A percentile compares a stretch with the other conserved stretches of the same genome.
Evolutionary conservation across 1,139 yeast genomes (phyloP).

Genomic region (Yamadazyma songkhlaensis): DNA sequence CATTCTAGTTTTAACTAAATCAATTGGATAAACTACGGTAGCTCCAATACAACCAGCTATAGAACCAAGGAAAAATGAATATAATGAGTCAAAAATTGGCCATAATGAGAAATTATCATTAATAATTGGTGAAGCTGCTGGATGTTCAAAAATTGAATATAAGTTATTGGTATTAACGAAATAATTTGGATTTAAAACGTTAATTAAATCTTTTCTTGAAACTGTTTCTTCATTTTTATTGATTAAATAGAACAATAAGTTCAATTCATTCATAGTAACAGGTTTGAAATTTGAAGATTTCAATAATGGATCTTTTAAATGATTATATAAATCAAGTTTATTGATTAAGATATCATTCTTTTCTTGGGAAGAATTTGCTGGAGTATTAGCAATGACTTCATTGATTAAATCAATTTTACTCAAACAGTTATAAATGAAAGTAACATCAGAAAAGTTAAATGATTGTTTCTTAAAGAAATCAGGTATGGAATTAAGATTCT

Average conservation of each 20-base stretch:
- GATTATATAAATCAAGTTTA: constrained; percentile 40
- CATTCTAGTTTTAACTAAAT: constrained; percentile 94
- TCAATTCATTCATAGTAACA: constrained; percentile 40
- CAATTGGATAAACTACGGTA: constrained; percentile 96
- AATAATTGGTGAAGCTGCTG: constrained; percentile 32
- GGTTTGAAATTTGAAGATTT: constrained; percentile 53
- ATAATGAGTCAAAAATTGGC: constrained; percentile 77
- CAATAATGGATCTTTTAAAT: constrained; percentile 50
- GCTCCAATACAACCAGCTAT: constrained; percentile 98
- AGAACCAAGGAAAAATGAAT: constrained; percentile 88
- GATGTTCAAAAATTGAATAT: constrained; percentile 42
- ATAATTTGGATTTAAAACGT: constrained; percentile 46
- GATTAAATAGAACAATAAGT: constrained; percentile 47
- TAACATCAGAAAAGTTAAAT: constrained; percentile 42
- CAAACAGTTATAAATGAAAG: constrained; percentile 43
- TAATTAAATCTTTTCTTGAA: constrained; percentile 51
- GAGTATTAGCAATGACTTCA: constrained; percentile 58
- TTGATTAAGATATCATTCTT: constrained; percentile 46
- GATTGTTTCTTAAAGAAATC: constrained; percentile 34
- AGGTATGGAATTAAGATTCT: constrained; percentile 33
- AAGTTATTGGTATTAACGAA: constrained; percentile 34
- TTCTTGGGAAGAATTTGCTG: constrained; percentile 43
- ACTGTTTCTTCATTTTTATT: constrained; percentile 48
- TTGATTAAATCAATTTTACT: constrained; percentile 51
- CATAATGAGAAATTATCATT: constrained; percentile 45